Conservation (phyloP, 192 early-diverging fungal genomes). For the Rhizoclosmatium sp. region DNA sequence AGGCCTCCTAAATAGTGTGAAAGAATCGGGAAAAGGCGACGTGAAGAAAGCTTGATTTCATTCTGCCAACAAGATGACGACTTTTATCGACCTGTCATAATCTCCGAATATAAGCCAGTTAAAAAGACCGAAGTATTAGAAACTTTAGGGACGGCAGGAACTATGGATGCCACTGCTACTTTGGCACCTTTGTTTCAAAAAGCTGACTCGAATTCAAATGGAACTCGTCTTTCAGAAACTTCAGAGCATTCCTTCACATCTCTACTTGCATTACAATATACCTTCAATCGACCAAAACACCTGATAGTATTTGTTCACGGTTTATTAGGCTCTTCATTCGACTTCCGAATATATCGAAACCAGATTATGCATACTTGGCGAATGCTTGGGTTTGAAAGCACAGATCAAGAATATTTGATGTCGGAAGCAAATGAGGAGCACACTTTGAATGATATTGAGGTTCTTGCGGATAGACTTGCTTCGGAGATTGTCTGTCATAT, state of each 20-base stretch:
- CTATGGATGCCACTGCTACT: no score
- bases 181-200: no score
- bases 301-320: slow-evolving; percentile 47
- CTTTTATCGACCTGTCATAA: not conserved
- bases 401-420: slow-evolving; percentile 30
- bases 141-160: no score
- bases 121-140: not conserved
- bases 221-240: not conserved
- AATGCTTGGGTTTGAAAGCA: not conserved
- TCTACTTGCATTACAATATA: not conserved
- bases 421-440: slow-evolving; percentile 27
- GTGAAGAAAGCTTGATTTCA: not conserved
- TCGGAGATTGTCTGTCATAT: slow-evolving; percentile 32
- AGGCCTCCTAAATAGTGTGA: no score
- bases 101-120: not conserved
- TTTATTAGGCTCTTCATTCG: slow-evolving; percentile 31
- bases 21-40: not conserved
- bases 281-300: slow-evolving; percentile 15
- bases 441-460: slow-evolving; percentile 32
- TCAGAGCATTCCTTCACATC: not conserved
- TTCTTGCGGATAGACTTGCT: slow-evolving; percentile 31
- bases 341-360: slow-evolving; percentile 36
- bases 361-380: slow-evolving; percentile 12
- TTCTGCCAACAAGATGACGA: slow-evolving; percentile 11
- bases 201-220: not conserved